Evolutionary conservation across 345 rosid species (phyloP).

Genomic region (Hibiscus tridactylites): DNA sequence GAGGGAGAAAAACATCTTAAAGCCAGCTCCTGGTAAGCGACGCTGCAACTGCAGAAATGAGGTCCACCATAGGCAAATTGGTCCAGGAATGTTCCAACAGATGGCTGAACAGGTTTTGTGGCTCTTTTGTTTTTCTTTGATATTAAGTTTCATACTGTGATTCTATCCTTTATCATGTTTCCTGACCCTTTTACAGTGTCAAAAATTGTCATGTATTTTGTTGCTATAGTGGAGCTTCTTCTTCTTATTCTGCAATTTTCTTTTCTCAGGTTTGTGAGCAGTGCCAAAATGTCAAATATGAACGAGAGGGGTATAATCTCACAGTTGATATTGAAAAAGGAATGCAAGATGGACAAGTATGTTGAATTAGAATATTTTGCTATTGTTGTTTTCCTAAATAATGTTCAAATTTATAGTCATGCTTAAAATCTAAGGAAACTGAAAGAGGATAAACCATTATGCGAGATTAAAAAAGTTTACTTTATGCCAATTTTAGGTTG

Average conservation of each 20-base stretch:
- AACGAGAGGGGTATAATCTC: conserved; percentile 71
- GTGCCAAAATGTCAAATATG: conserved; percentile 91
- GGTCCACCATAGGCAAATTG: conserved; percentile 96
- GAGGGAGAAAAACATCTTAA: conserved; percentile 91
- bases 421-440: not conserved
- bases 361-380: not conserved
- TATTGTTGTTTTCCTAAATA: not conserved
- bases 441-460: not conserved
- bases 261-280: conserved; percentile 82
- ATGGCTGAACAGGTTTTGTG: conserved; percentile 81
- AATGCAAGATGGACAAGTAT: conserved; percentile 87
- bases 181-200: not conserved
- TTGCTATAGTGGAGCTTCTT: not conserved
- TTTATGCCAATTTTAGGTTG: not conserved
- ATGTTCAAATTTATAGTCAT: not conserved
- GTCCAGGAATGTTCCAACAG: conserved; percentile 99
- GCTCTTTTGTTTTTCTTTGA: not conserved
- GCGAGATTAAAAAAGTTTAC: not conserved
- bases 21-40: conserved; percentile 93
- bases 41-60: conserved; percentile 95
- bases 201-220: not conserved
- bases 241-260: conserved; percentile 4
- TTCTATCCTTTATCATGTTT: not conserved
- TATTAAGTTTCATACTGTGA: not conserved
- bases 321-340: conserved; percentile 99